Conservation (phyloP, 768 basidiomycete species). For the Rhizopogon vesiculosus region DNA sequence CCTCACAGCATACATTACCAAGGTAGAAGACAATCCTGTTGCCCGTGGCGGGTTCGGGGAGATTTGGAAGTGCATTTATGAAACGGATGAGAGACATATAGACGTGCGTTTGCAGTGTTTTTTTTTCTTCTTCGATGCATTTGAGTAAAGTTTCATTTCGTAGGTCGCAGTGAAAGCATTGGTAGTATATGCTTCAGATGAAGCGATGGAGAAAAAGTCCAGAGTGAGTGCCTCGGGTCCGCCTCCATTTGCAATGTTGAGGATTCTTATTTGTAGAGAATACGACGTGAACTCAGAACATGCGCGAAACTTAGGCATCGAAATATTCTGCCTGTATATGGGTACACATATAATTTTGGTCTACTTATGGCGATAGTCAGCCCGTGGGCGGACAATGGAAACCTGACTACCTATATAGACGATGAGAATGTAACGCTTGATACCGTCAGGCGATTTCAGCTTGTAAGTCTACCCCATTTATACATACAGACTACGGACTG, state of each 20-base stretch:
- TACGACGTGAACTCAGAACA: conserved; percentile 15
- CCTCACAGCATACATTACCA: too few species aligned
- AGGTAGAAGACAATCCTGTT: neutral
- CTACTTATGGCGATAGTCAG: conserved; percentile 15
- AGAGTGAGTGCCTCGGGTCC: neutral
- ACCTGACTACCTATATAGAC: conserved; percentile 11
- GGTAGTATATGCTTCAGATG: neutral
- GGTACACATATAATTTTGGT: conserved; percentile 15
- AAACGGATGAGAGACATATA: neutral
- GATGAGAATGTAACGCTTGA: neutral
- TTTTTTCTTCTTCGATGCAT: too few species aligned
- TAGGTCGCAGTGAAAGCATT: conserved; percentile 1
- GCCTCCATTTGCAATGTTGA: too few species aligned
- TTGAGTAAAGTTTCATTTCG: neutral
- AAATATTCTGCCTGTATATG: conserved; percentile 17
- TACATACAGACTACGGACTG: neutral
- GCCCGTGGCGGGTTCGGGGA: neutral
- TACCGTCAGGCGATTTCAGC: conserved; percentile 6
- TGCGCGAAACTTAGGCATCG: conserved; percentile 15
- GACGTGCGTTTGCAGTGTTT: too few species aligned
- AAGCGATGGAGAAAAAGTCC: neutral
- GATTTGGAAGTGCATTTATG: conserved; percentile 1
- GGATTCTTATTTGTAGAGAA: conserved; percentile 6
- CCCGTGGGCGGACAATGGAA: conserved; percentile 15
- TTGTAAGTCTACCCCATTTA: conserved; percentile 7